Evolutionary conservation across 768 basidiomycete genomes (phyloP), one percentile per base, ranked within the genome.

Genomic region (Lactifluus piperatus): DNA sequence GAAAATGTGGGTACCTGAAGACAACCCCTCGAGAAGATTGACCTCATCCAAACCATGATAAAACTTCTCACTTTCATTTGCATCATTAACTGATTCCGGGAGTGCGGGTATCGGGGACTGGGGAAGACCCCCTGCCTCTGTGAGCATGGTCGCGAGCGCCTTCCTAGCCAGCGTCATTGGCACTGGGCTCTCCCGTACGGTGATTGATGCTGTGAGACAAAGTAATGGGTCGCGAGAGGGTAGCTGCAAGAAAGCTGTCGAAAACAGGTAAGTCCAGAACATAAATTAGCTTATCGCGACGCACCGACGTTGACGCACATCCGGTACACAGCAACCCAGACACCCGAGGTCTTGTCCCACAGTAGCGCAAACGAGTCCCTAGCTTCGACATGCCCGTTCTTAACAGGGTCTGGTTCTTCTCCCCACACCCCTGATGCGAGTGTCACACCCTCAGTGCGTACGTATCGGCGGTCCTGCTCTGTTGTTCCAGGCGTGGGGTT

Each of bases 181-280:
- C 7, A 88, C 68, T 0, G 85, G 81, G 65, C 83, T 88, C 24
- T 94, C 91, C 50, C 93, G 81, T n/a, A 95, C 74, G 0, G 93
- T 97, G n/a, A 84, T 79, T 3, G 89, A 91, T 4, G 85, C 78
- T 0, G 93, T 97, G 29, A 97, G 71, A 66, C 87, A 92, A 27
- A 97, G 78, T 11, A 95, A 71, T 10, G 93, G 93, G 60, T 93
- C 82, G 3, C 74, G 66, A 49, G 86, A 80, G 34, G 78, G 75
- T 16, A 91, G 81, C 32, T 84, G 79, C 29, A 93, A 71, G 69
- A 86, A 60, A 47, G 63, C 51, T 56, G 59, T 56, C 53, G 39
- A 29, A 29, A n/a, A 39, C 24, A 22, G 44, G 14, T 34, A 26
- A 27, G 44, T 26, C 30, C 53, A 8, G 26, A 27, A 43, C 2